A percentile compares a stretch with the other conserved stretches of the same genome.
Conservation (phyloP, 2,329 filamentous ascomycete genomes). For the Parascedosporium putredinis region DNA sequence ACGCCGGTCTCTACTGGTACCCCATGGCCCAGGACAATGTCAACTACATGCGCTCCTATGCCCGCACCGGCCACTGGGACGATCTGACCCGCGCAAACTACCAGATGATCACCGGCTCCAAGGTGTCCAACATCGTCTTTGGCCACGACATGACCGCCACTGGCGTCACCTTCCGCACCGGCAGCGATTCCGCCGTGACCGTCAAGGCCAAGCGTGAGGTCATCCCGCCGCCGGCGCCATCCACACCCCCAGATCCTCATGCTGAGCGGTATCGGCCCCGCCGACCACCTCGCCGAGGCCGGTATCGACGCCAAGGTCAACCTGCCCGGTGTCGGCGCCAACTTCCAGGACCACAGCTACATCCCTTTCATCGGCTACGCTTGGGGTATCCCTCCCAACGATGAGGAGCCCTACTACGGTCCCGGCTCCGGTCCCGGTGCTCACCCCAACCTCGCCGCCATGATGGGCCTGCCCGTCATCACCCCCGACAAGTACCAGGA, state of each 20-base stretch:
- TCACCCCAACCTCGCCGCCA: conserved; percentile 14
- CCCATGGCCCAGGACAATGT: conserved; percentile 15
- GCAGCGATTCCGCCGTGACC: conserved; percentile 9
- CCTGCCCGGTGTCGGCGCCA: conserved; percentile 48
- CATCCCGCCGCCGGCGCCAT: conserved; percentile 37
- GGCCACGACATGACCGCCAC: conserved; percentile 15
- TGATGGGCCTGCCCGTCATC: conserved; percentile 15
- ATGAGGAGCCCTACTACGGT: not conserved
- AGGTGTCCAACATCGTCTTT: conserved; percentile 15
- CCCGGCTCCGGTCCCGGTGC: conserved; percentile 9
- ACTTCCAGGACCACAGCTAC: conserved; percentile 42
- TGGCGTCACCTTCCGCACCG: conserved; percentile 16
- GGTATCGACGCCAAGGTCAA: conserved; percentile 34
- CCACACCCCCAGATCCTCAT: conserved; percentile 40
- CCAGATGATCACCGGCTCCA: conserved; percentile 16
- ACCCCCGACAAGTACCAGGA: conserved; percentile 15
- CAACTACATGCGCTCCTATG: conserved; percentile 15
- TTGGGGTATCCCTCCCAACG: conserved; percentile 2
- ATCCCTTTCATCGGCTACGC: conserved; percentile 8
- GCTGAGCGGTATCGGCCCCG: conserved; percentile 37
- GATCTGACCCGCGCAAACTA: conserved; percentile 16
- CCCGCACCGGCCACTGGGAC: conserved; percentile 19
- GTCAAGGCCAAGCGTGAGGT: conserved; percentile 30
- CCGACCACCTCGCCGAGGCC: conserved; percentile 27
- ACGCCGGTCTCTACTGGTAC: conserved; percentile 18